Evolutionary conservation across 176 grass and related monocot genomes (phyloP), one percentile per base, ranked within the genome.

Genomic region (Stipa capillata): DNA sequence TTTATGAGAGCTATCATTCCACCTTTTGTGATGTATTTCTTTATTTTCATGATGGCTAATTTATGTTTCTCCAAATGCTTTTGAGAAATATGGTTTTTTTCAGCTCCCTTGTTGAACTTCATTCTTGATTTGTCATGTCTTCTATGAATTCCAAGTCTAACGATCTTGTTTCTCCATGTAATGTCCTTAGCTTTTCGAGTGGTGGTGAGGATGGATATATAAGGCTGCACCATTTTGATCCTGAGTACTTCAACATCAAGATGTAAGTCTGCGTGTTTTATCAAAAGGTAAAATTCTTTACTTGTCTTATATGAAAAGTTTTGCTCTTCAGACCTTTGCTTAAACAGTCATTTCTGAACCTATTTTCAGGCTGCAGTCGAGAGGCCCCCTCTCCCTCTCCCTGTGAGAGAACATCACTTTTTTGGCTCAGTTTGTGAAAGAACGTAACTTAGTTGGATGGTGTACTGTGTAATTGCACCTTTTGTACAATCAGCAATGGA

Each of bases 131-230:
- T 69, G 5, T 68, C 2, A 8, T 4, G 21, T 68, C 6, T 57
- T 25, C 9, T 8, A 45, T 28, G 5, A 68, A 21, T 6, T 44
- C 49, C 40, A 39, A 65, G 17, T 64, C 49, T 44, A 0, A 0
- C n/a, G 1, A 17, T 66, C 3, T 9, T 74, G 2, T 70, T 52
- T 84, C 57, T 74, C 62, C 15, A 54, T 45, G 11, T 68, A 56
- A 49, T 58, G 1, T 55, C 2, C n/a, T n/a, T n/a, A 99, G 92
- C 54, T 95, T 95, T 72, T 89, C 90, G 3, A 95, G 92, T 60
- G 92, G 96, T 62, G 92, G 96, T 76, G 96, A 95, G 78, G 96
- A 95, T 95, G 92, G 96, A 52, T 99, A 99, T 53, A 90, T 95
- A 24, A 87, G 92, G 55, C 72, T 99, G 78, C 96, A 93, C 75